Base-by-base conservation (phyloP, 2,329 filamentous ascomycete genomes). In the Aspergillus udagawae region DNA sequence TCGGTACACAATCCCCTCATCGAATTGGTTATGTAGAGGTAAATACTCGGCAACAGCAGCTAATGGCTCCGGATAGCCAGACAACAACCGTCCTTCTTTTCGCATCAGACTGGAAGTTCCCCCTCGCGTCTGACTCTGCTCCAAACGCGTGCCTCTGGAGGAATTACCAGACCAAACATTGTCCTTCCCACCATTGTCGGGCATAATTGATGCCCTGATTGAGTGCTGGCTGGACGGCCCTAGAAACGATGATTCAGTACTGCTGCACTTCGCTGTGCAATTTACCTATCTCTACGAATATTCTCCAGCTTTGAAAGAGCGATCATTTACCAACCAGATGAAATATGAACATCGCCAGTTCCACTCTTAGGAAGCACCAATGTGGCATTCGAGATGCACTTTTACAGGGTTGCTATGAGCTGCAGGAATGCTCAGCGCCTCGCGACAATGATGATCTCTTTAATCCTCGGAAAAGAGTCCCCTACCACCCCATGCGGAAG, bases 151-250 rank as follows among this genome's bases (percentile, higher is more conserved):
- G n/a, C 32, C 44, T 28, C 25, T 54, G n/a, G 44, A 63, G 25
- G 42, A 53, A 41, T 56, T 53, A 27, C 12, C 51, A n/a, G 20
- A 9, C 17, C 23, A 44, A 44, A 55, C 29, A 20, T 7, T 58
- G 49, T 45, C 53, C 10, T 60, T 61, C 48, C 60, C 60, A 49
- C 27, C 52, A 51, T 35, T 61, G 50, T 38, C 59, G 32, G 51
- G 56, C 57, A 52, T 64, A 28, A 52, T 64, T 25, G 62, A 64
- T 60, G 59, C 57, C 35, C 56, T 63, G 38, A 61, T 64, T 45
- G 51, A 55, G 48, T 61, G 52, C 56, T 64, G 62, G 62, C 51
- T 64, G 49, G 59, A 59, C n/a, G n/a, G n/a, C n/a, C n/a, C n/a
- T 52, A 48, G 27, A 47, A 28, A 55, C n/a, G 52, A 63, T 45